Percentiles rank a stretch among this genome's conserved stretches.
Conservation (phyloP, 441 rosid species). For the Gossypium davidsonii region DNA sequence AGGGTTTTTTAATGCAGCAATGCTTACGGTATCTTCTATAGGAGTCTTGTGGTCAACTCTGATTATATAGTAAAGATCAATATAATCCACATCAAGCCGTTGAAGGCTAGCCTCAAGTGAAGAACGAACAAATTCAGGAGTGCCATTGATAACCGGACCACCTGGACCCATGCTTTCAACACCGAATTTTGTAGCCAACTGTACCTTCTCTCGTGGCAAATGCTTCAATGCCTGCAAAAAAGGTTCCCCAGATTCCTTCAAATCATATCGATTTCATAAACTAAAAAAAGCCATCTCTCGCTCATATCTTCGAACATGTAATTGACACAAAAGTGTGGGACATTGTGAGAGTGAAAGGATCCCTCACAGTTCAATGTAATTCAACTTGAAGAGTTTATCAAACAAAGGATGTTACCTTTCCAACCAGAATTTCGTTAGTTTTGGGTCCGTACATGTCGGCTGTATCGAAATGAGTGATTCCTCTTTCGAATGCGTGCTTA, state of each 20-base stretch:
- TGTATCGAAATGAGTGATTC: slow-evolving; percentile 53
- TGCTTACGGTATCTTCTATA: slow-evolving; percentile 38
- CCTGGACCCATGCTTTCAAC: slow-evolving; percentile 19
- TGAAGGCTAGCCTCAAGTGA: slow-evolving; percentile 44
- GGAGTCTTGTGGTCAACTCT: slow-evolving; percentile 34
- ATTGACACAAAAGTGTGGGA: background rate
- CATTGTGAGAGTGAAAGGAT: too few species aligned
- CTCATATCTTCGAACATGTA: background rate
- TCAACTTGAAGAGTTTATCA: too few species aligned
- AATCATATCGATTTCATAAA: background rate
- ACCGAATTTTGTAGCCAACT: slow-evolving; percentile 9
- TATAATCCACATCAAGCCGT: slow-evolving; percentile 34
- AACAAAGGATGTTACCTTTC: slow-evolving; percentile 29
- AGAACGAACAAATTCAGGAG: slow-evolving; percentile 38
- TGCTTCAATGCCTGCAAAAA: slow-evolving; percentile 51
- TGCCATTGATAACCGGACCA: slow-evolving; percentile 21
- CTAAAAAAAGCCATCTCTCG: background rate
- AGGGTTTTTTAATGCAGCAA: background rate
- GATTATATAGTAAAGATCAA: slow-evolving; percentile 35
- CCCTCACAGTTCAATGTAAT: too few species aligned
- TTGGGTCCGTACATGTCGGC: slow-evolving; percentile 43
- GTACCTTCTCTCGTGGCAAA: slow-evolving; percentile 33
- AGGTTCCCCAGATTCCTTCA: background rate
- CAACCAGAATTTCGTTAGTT: slow-evolving; percentile 43
- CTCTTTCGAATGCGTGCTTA: slow-evolving; percentile 33